phyloP scores from a whole-genome alignment of 257 asterid species.

The Nicotiana tabacum region DNA sequence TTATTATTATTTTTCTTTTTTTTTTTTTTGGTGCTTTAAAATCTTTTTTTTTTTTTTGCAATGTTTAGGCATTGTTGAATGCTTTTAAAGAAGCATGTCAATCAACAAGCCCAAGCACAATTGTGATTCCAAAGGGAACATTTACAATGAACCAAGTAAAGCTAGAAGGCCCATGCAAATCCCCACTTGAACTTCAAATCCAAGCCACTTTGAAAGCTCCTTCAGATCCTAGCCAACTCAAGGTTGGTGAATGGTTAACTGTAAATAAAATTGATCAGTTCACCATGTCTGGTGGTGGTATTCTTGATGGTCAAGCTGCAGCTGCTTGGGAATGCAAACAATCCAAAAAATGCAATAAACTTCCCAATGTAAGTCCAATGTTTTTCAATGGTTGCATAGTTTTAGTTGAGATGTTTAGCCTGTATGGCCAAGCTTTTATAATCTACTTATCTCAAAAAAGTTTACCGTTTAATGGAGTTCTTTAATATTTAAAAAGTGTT shows the following conservation, averaged over 20 bases:
- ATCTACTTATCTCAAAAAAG: neutral
- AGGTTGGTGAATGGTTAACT: constrained; percentile 20
- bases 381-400: too few relatives aligned
- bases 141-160: constrained; percentile 17
- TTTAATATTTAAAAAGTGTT: too few relatives aligned
- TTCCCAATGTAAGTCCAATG: constrained; percentile 19
- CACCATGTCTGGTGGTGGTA: constrained; percentile 23
- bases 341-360: constrained; percentile 14
- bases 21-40: neutral
- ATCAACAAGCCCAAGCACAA: constrained; percentile 11
- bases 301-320: constrained; percentile 32
- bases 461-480: too few relatives aligned
- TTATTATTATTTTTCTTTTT: neutral
- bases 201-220: constrained; percentile 27
- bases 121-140: constrained; percentile 26
- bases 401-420: neutral
- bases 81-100: constrained; percentile 33
- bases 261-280: constrained; percentile 15
- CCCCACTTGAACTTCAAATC: constrained; percentile 19
- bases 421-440: neutral
- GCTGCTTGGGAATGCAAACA: constrained; percentile 26
- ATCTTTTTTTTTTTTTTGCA: neutral
- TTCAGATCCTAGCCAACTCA: constrained; percentile 11
- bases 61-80: constrained; percentile 17
- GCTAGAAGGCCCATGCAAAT: constrained; percentile 32